A percentile compares a stretch with the other conserved stretches of the same genome.
phyloP scores from a whole-genome alignment of 2,329 filamentous ascomycete genomes.

The Aplosporella prunicola region DNA sequence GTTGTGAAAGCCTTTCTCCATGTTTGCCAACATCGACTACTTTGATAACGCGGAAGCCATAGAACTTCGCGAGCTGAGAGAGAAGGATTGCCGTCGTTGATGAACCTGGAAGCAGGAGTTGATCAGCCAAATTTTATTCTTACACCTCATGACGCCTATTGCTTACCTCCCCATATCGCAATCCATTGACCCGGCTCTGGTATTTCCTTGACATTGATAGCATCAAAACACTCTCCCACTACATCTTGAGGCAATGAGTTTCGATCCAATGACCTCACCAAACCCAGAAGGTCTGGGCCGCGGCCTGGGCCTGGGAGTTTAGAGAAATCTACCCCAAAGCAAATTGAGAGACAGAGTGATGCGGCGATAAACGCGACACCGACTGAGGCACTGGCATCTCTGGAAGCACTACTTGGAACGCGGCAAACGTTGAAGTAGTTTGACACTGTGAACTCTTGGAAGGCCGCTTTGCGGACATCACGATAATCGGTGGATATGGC shows the following conservation, averaged over 20 bases:
- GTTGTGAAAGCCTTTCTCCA: slow-evolving; percentile 21
- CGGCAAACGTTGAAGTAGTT: slow-evolving; percentile 56
- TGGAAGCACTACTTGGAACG: slow-evolving; percentile 43
- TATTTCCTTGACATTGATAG: slow-evolving; percentile 44
- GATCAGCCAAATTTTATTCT: no score
- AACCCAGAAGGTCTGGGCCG: slow-evolving; percentile 51
- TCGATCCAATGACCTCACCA: slow-evolving; percentile 40
- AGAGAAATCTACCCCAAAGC: slow-evolving; percentile 58
- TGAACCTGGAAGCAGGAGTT: slow-evolving; percentile 46
- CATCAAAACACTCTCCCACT: slow-evolving; percentile 50
- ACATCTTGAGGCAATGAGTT: slow-evolving; percentile 52
- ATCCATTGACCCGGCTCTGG: slow-evolving; percentile 57
- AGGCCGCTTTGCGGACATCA: slow-evolving; percentile 61
- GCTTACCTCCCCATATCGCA: slow-evolving; percentile 57
- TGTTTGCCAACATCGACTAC: slow-evolving; percentile 60
- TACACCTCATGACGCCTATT: neutral
- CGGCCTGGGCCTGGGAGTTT: slow-evolving; percentile 23
- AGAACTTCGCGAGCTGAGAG: slow-evolving; percentile 58
- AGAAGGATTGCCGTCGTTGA: slow-evolving; percentile 60
- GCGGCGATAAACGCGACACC: slow-evolving; percentile 67
- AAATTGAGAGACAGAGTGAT: slow-evolving; percentile 56
- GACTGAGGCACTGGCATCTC: slow-evolving; percentile 51
- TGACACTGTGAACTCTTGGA: slow-evolving; percentile 59
- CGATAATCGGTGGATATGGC: slow-evolving; percentile 68
- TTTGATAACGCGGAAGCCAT: slow-evolving; percentile 54